phyloP scores from a whole-genome alignment of 176 grass and related monocot species.

The Typha latifolia region DNA sequence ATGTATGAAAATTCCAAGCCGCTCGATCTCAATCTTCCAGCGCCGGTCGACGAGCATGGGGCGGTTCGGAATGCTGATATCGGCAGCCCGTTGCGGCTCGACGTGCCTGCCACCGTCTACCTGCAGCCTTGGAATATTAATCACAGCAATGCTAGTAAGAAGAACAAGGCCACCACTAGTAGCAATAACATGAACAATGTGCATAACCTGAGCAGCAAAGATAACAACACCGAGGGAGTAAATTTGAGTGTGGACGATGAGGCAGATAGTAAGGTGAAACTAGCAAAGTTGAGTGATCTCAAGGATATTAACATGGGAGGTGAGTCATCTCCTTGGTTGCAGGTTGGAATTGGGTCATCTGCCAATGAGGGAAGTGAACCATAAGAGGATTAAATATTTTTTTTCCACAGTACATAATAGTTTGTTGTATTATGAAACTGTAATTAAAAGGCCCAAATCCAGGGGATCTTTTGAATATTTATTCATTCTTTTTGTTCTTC shows the following conservation, averaged over 20 bases:
- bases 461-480: not conserved
- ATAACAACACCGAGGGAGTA: not conserved
- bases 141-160: conserved; percentile 10
- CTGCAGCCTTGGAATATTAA: conserved; percentile 10
- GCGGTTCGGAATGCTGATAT: not conserved
- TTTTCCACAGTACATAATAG: not conserved
- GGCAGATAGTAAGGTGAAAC: conserved; percentile 49
- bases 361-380: conserved; percentile 21
- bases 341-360: conserved; percentile 61
- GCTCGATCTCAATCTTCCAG: conserved; percentile 41
- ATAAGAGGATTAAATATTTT: not conserved
- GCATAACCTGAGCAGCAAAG: not conserved
- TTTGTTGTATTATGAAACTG: not conserved
- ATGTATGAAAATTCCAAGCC: conserved; percentile 26
- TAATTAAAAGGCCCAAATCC: not conserved
- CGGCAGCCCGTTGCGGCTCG: conserved; percentile 28
- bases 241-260: conserved; percentile 34
- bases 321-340: conserved; percentile 53
- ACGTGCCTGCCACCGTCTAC: conserved; percentile 14
- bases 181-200: conserved; percentile 17
- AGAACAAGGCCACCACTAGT: conserved; percentile 12
- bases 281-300: conserved; percentile 46
- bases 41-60: conserved; percentile 20
- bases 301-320: conserved; percentile 50
- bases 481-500: not conserved